Percentiles rank a stretch among this genome's conserved stretches.
phyloP scores from a whole-genome alignment of 2,329 filamentous ascomycete species.

The Thielaviopsis ethacetica region DNA sequence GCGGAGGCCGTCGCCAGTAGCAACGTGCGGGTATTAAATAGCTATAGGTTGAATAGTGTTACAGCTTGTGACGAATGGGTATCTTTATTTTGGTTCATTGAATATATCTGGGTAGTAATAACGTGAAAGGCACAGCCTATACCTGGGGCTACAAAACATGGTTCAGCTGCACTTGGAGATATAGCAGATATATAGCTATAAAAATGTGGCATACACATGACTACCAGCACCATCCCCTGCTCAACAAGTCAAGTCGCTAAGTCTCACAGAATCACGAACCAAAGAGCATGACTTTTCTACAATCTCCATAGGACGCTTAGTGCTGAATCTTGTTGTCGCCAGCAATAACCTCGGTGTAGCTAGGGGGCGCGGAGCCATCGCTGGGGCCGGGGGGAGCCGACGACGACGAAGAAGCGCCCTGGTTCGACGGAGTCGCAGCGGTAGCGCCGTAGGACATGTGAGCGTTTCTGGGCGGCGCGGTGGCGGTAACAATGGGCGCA shows the following conservation, averaged over 20 bases:
- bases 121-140: background rate
- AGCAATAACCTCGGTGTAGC: slow-evolving; percentile 77
- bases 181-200: too few relatives aligned
- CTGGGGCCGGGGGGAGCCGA: slow-evolving; percentile 21
- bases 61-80: background rate
- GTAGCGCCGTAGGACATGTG: slow-evolving; percentile 33
- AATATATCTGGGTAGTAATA: background rate
- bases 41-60: background rate
- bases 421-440: slow-evolving; percentile 16
- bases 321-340: slow-evolving; percentile 81
- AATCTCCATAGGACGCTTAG: background rate
- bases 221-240: too few relatives aligned
- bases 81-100: background rate
- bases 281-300: too few relatives aligned
- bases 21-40: background rate
- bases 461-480: slow-evolving; percentile 18
- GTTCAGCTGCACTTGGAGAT: too few relatives aligned
- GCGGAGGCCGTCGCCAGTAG: too few relatives aligned
- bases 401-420: slow-evolving; percentile 19
- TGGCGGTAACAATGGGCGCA: slow-evolving; percentile 15
- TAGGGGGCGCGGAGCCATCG: slow-evolving; percentile 48
- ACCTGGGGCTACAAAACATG: too few relatives aligned
- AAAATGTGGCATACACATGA: too few relatives aligned
- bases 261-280: too few relatives aligned
- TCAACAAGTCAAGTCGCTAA: too few relatives aligned